Evolutionary conservation across 768 basidiomycete species (phyloP).

Genomic region (Megacollybia marginata): DNA sequence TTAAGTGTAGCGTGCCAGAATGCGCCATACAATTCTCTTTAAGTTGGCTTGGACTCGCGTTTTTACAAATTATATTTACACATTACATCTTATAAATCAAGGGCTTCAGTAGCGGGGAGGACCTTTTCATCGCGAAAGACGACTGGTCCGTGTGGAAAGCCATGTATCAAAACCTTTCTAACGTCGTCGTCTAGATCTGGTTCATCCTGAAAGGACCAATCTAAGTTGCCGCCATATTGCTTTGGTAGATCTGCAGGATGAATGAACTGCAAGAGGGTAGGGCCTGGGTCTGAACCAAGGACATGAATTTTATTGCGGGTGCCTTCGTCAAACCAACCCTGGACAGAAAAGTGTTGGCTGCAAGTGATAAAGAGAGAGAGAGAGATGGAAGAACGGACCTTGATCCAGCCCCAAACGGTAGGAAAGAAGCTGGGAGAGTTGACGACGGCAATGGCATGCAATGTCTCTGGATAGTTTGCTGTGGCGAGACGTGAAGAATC

Average conservation of each 20-base stretch:
- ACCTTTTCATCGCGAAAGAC: background rate
- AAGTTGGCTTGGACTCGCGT: no score
- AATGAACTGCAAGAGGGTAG: slow-evolving; percentile 42
- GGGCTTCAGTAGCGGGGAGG: no score
- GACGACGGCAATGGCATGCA: slow-evolving; percentile 59
- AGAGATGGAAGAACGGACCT: slow-evolving; percentile 30
- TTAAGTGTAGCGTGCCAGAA: no score
- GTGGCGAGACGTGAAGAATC: slow-evolving; percentile 70
- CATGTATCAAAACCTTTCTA: slow-evolving; percentile 30
- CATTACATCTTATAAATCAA: no score
- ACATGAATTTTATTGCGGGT: slow-evolving; percentile 75
- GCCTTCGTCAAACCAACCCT: slow-evolving; percentile 77
- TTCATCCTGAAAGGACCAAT: slow-evolving; percentile 63
- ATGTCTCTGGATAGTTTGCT: slow-evolving; percentile 77
- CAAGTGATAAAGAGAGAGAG: background rate
- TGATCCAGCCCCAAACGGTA: slow-evolving; percentile 80
- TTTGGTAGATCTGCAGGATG: slow-evolving; percentile 46
- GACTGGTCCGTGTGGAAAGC: slow-evolving; percentile 51
- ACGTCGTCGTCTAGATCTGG: slow-evolving; percentile 57
- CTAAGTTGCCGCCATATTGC: slow-evolving; percentile 67
- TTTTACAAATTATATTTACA: no score
- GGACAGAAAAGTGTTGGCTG: background rate
- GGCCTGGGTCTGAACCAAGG: slow-evolving; percentile 52
- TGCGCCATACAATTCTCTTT: no score
- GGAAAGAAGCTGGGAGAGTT: slow-evolving; percentile 82